Conservation (phyloP, 352 stramenopile genomes). For the Phytopythium litorale region DNA sequence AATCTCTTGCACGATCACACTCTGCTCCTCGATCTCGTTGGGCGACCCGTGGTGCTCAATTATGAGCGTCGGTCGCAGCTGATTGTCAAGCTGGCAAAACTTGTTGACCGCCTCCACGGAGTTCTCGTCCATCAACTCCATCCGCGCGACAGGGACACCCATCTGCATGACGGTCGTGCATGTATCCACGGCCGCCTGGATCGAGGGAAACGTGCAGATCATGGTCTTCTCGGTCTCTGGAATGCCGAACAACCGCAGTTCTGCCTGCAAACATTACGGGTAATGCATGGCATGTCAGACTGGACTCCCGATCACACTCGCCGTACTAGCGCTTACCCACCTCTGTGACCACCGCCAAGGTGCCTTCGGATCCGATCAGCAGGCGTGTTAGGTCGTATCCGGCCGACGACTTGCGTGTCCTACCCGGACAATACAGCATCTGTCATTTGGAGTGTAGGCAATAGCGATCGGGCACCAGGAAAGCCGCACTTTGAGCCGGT, state of each 20-base stretch:
- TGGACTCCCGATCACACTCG: not conserved
- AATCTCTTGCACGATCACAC: conserved; percentile 72
- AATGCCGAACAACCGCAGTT: conserved; percentile 90
- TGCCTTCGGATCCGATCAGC: conserved; percentile 94
- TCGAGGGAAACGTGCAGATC: conserved; percentile 88
- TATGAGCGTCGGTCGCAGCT: conserved; percentile 87
- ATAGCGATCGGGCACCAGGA: not conserved
- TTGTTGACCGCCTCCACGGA: conserved; percentile 67
- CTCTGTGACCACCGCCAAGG: conserved; percentile 94
- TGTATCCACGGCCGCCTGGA: conserved; percentile 78
- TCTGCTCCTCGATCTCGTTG: conserved; percentile 80
- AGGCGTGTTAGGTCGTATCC: conserved; percentile 95
- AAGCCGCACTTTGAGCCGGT: conserved; percentile 78
- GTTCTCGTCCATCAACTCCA: conserved; percentile 81
- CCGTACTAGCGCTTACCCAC: conserved; percentile 7
- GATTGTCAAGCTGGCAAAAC: conserved; percentile 67
- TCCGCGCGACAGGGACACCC: conserved; percentile 76
- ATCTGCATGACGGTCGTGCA: conserved; percentile 76
- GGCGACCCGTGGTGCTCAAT: conserved; percentile 89
- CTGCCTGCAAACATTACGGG: conserved; percentile 30
- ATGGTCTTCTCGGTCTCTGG: conserved; percentile 85
- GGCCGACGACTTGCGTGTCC: conserved; percentile 92
- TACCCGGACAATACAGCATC: conserved; percentile 9
- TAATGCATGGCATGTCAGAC: not conserved
- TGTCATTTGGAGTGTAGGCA: no score